Evolutionary conservation across 2,329 filamentous ascomycete genomes (phyloP), one percentile per base, ranked within the genome.

Genomic region (Neodidymelliopsis sp.): DNA sequence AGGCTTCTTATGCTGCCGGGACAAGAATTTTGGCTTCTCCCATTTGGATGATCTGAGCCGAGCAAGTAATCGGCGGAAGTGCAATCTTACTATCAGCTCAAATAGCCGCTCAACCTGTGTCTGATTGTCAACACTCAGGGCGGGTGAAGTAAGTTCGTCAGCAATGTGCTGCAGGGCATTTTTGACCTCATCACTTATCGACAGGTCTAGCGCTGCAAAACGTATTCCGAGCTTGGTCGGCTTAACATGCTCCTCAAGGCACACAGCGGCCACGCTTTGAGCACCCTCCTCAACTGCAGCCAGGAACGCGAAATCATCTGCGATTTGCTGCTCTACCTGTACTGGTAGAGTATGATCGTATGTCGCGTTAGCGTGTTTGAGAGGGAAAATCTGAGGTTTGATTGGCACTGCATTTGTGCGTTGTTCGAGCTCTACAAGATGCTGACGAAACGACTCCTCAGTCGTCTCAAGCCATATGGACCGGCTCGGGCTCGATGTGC

Each of bases 391-490:
- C 15, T 40, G 47, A 13, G 47, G 39, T 9, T 43, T 40, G 19
- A 49, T n/a, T 7, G 47, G 47, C 4, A 49, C 47, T 16, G 47
- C 47, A 24, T 49, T 49, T 18, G 47, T 49, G 29, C 47, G 29
- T 19, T 25, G 29, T 19, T 49, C 47, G 4, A 49, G 47, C 11
- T 44, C 34, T 16, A 49, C 34, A n/a, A 49, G 47, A 18, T 49
- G 47, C 18, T 30, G 39, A 11, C 47, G 47, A 7, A 49, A 49
- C 12, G 19, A 34, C 1, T 44, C 18, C 15, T 49, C 47, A 9
- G 39, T 3, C 19, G 38, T 10, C 1, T 39, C 20, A 35, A 23
- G 28, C 47, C 47, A 49, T 39, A 49, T 40, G 1, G 47, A 49
- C 34, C 5, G 18, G 15, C 25, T n/a, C 13, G 39, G 13, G 23